Percentiles rank a stretch among this genome's conserved stretches.
phyloP scores from a whole-genome alignment of 805 yeast species.

The Candida ulmi region DNA sequence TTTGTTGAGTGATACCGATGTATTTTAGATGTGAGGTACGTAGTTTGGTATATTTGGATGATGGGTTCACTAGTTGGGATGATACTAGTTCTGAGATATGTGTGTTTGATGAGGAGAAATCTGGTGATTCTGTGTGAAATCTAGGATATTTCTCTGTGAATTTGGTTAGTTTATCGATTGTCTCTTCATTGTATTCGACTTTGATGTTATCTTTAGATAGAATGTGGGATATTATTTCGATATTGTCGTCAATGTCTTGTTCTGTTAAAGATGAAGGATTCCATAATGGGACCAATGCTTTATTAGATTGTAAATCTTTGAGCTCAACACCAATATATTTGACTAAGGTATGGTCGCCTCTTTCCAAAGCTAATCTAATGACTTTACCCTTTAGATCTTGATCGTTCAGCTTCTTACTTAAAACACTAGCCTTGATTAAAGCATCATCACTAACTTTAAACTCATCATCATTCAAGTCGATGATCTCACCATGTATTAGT shows the following conservation, averaged over 20 bases:
- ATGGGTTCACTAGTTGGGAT: not conserved
- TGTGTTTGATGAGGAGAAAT: too few relatives aligned
- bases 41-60: conserved; percentile 2
- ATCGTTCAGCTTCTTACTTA: conserved; percentile 17
- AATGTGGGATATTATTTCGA: conserved; percentile 5
- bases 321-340: conserved; percentile 11
- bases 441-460: conserved; percentile 22
- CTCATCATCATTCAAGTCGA: conserved; percentile 26
- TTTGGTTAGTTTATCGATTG: not conserved
- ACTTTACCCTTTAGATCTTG: conserved; percentile 13
- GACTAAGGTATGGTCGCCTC: conserved; percentile 5
- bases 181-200: not conserved
- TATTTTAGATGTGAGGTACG: conserved; percentile 8
- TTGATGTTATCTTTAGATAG: not conserved
- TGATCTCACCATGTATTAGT: conserved; percentile 32
- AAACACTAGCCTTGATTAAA: conserved; percentile 20
- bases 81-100: not conserved
- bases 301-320: too few relatives aligned
- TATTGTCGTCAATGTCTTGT: too few relatives aligned
- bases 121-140: too few relatives aligned
- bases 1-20: conserved; percentile 9
- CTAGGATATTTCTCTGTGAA: not conserved
- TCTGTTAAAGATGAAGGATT: too few relatives aligned
- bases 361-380: conserved; percentile 6
- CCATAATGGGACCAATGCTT: too few relatives aligned